A percentile compares a stretch with the other conserved stretches of the same genome.
Evolutionary conservation across 2,329 filamentous ascomycete species (phyloP).

Genomic region (Bipolaris sorokiniana): DNA sequence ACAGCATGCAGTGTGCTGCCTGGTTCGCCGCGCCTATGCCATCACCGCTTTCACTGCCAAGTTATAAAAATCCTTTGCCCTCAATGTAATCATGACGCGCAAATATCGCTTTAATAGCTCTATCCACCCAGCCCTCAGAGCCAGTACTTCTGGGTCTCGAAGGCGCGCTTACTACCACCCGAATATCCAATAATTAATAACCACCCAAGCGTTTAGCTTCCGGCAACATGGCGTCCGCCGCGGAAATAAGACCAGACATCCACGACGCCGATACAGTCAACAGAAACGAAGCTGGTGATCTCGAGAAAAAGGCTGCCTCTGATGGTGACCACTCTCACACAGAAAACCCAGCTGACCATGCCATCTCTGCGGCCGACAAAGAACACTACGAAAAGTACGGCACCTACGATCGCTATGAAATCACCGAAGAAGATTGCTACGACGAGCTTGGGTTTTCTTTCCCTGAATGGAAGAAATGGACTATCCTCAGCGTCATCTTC

Average conservation of each 20-base stretch:
- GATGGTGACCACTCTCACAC: constrained; percentile 24
- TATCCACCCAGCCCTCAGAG: constrained; percentile 1
- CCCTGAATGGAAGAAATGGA: constrained; percentile 61
- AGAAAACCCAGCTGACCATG: constrained; percentile 24
- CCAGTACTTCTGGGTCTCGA: background rate
- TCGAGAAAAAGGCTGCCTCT: constrained; percentile 34
- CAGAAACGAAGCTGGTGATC: constrained; percentile 20
- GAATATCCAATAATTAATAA: background rate
- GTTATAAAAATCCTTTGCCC: constrained; percentile 9
- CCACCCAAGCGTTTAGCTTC: constrained; percentile 2
- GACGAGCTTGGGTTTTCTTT: constrained; percentile 58
- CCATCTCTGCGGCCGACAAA: constrained; percentile 31
- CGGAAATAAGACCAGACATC: constrained; percentile 21
- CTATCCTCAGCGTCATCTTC: constrained; percentile 59
- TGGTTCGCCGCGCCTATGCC: constrained; percentile 1
- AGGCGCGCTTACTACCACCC: background rate
- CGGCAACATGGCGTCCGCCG: constrained; percentile 25
- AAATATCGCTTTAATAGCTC: constrained; percentile 3
- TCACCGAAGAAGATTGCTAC: constrained; percentile 59
- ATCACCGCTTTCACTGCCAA: background rate
- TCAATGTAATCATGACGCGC: constrained; percentile 7
- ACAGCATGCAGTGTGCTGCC: constrained; percentile 5
- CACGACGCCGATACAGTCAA: constrained; percentile 27
- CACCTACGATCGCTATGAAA: constrained; percentile 55
- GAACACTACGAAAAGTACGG: constrained; percentile 42